These are phyloP conservation scores for Camellia japonica DNA, from an alignment of 148 eudicot genomes.

Conservation along the genomic window DNA sequence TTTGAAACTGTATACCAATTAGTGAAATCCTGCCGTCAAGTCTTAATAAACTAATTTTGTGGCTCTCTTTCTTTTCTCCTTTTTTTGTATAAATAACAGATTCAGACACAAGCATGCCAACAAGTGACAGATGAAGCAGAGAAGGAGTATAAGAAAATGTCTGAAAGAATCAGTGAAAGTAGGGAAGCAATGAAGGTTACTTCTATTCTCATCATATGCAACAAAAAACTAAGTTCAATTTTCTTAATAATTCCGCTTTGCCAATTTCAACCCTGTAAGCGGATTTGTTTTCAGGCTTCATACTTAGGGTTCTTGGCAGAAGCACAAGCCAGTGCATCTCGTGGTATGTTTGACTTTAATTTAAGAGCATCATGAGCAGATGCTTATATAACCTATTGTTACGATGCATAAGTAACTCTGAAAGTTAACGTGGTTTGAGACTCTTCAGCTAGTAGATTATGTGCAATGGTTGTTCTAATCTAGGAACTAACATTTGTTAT, in stretches of 20 bases:
- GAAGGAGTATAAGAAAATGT: constrained; percentile 53
- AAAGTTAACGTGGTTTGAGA: neutral
- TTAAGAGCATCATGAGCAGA: neutral
- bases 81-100: constrained; percentile 30
- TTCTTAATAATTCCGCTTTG: neutral
- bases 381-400: neutral
- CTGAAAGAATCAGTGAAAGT: constrained; percentile 60
- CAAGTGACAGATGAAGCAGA: constrained; percentile 69
- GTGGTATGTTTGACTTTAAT: constrained; percentile 45
- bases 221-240: constrained; percentile 2
- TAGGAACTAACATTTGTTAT: neutral
- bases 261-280: neutral
- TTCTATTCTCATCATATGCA: neutral
- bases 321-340: constrained; percentile 63
- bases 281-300: constrained; percentile 6
- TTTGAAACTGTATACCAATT: neutral
- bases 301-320: constrained; percentile 58
- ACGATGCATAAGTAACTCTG: neutral
- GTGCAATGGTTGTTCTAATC: neutral
- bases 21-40: neutral
- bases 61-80: neutral
- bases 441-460: neutral
- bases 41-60: constrained; percentile 3
- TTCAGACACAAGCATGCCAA: constrained; percentile 75
- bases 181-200: constrained; percentile 72